Evolutionary conservation across 1,284 basidiomycete species (phyloP).

Genomic region (Cutaneotrichosporon sp.): DNA sequence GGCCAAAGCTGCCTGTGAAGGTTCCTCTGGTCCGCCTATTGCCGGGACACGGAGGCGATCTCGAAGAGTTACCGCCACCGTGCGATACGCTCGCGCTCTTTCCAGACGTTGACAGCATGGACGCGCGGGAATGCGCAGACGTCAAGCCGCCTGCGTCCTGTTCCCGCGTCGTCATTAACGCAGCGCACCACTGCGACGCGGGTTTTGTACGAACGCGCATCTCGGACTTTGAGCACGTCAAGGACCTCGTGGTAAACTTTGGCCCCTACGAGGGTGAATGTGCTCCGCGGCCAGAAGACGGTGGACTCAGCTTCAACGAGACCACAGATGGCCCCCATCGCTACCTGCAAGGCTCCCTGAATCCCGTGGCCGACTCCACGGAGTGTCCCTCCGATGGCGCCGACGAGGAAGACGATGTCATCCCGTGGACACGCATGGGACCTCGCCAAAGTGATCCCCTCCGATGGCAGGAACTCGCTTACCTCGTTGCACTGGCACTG

Average conservation of each 20-base stretch:
- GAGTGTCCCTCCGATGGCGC: neutral
- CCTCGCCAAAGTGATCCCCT: neutral
- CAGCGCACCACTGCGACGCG: neutral
- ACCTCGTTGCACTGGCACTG: neutral
- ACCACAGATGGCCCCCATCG: too few relatives aligned
- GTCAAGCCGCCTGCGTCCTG: neutral
- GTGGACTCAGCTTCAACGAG: too few relatives aligned
- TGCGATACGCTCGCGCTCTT: neutral
- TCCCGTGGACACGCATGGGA: neutral
- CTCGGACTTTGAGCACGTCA: neutral
- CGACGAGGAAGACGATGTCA: neutral
- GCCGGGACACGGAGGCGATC: neutral
- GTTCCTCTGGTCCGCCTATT: neutral
- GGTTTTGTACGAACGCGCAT: neutral
- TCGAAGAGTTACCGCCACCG: neutral
- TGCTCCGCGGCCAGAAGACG: too few relatives aligned
- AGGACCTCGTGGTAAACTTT: neutral
- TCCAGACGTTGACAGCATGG: neutral
- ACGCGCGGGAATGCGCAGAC: neutral
- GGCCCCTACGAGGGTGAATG: neutral
- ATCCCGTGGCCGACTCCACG: too few relatives aligned
- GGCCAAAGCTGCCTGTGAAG: neutral
- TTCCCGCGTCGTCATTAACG: neutral
- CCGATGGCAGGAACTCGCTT: constrained; percentile 3
- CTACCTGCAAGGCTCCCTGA: too few relatives aligned